Evolutionary conservation across 768 basidiomycete genomes (phyloP).

Genomic region (Infundibulicybe gibba): DNA sequence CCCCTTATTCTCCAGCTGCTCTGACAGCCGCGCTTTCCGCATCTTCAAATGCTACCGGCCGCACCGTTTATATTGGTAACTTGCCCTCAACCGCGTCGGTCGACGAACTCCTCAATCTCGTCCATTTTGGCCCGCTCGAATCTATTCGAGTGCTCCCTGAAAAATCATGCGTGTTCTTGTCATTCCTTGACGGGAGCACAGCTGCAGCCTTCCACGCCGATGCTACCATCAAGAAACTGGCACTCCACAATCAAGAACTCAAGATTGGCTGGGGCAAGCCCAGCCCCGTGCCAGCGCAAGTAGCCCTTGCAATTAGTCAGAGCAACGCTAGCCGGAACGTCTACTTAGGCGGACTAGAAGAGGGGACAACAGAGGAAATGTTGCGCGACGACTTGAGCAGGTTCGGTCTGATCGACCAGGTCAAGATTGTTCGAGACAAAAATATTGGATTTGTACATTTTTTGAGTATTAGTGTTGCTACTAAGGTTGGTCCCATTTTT

Average conservation of each 20-base stretch:
- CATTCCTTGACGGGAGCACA: slow-evolving; percentile 90
- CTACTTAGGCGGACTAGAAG: slow-evolving; percentile 92
- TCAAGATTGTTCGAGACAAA: slow-evolving; percentile 99
- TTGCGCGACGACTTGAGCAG: slow-evolving; percentile 87
- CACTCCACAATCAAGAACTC: slow-evolving; percentile 92
- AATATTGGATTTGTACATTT: slow-evolving; percentile 99
- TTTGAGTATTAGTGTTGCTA: slow-evolving; percentile 90
- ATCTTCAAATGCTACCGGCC: slow-evolving; percentile 66
- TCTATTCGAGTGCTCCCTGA: slow-evolving; percentile 92
- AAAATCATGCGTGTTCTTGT: slow-evolving; percentile 97
- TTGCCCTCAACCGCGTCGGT: slow-evolving; percentile 94
- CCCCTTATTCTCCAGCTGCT: slow-evolving; percentile 75
- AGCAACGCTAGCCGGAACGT: slow-evolving; percentile 95
- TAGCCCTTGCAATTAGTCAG: slow-evolving; percentile 85
- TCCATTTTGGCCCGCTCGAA: slow-evolving; percentile 96
- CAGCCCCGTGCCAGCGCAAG: slow-evolving; percentile 80
- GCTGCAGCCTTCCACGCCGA: slow-evolving; percentile 98
- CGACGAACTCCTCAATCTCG: slow-evolving; percentile 95
- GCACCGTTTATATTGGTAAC: slow-evolving; percentile 97
- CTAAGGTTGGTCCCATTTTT: slow-evolving; percentile 62
- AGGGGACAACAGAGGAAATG: slow-evolving; percentile 86
- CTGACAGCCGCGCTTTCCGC: slow-evolving; percentile 69
- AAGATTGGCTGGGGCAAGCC: slow-evolving; percentile 99
- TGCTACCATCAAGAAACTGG: slow-evolving; percentile 89
- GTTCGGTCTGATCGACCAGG: slow-evolving; percentile 97